phyloP scores from a whole-genome alignment of 257 asterid species.

The Nemophila menziesii region DNA sequence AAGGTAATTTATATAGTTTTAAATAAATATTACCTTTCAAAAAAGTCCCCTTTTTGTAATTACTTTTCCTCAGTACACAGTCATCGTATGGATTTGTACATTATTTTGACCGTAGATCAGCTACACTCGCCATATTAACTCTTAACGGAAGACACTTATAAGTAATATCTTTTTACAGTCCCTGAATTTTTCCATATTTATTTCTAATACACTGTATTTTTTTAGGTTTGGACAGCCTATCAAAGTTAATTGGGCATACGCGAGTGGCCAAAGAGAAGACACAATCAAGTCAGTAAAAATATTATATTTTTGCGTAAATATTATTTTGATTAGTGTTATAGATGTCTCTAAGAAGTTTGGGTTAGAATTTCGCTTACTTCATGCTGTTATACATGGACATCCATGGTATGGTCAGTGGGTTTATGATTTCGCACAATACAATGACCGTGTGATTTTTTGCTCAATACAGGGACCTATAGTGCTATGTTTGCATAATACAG shows the following conservation, averaged over 20 bases:
- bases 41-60: not conserved
- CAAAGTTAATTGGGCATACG: slow-evolving; percentile 93
- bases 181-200: slow-evolving; percentile 3
- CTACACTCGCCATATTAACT: slow-evolving; percentile 35
- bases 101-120: slow-evolving; percentile 40
- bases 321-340: no score
- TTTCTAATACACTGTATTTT: slow-evolving; percentile 11
- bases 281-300: slow-evolving; percentile 65
- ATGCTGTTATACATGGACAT: no score
- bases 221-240: slow-evolving; percentile 96
- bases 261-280: slow-evolving; percentile 91
- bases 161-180: slow-evolving; percentile 18
- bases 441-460: no score
- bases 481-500: no score
- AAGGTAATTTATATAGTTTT: slow-evolving; percentile 30
- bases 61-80: slow-evolving; percentile 18
- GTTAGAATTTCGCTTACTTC: no score
- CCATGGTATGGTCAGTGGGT: no score
- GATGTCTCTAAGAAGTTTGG: no score
- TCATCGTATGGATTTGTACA: slow-evolving; percentile 42
- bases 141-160: slow-evolving; percentile 50
- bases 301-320: no score
- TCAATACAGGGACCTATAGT: no score
- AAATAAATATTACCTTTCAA: no score
- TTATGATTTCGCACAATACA: no score